Conservation (phyloP, 495 filamentous ascomycete species). For the Hyaloscypha variabilis region DNA sequence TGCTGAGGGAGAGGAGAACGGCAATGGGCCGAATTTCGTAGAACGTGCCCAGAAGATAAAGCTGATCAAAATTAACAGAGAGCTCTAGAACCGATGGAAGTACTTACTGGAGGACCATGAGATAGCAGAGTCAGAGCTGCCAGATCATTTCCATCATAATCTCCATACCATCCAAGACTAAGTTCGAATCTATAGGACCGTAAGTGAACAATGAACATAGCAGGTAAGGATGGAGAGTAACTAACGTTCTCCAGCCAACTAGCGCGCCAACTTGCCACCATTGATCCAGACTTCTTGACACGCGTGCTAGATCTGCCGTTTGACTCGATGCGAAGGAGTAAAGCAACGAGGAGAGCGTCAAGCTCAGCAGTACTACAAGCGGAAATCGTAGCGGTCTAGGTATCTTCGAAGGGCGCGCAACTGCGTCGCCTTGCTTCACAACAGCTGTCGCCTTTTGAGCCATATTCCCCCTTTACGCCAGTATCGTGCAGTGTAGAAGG, state of each 20-base stretch:
- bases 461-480: neutral
- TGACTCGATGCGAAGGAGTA: slow-evolving; percentile 55
- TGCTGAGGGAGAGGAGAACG: slow-evolving; percentile 54
- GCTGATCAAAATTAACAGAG: slow-evolving; percentile 17
- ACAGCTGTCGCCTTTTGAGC: slow-evolving; percentile 9
- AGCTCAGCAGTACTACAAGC: slow-evolving; percentile 64
- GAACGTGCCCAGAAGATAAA: slow-evolving; percentile 67
- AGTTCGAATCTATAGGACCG: slow-evolving; percentile 57
- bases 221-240: slow-evolving; percentile 16
- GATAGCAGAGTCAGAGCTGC: slow-evolving; percentile 67
- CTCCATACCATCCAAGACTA: slow-evolving; percentile 67
- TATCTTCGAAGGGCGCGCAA: slow-evolving; percentile 40
- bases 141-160: slow-evolving; percentile 75
- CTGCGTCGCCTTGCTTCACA: slow-evolving; percentile 15
- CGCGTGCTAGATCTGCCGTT: slow-evolving; percentile 59
- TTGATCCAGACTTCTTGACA: slow-evolving; percentile 62
- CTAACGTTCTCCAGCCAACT: slow-evolving; percentile 65
- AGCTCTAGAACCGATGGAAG: neutral
- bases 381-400: slow-evolving; percentile 60
- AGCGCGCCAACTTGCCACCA: slow-evolving; percentile 63
- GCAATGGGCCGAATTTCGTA: slow-evolving; percentile 65
- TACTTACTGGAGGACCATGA: slow-evolving; percentile 65
- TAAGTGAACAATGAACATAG: slow-evolving; percentile 21
- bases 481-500: neutral
- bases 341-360: slow-evolving; percentile 57